Evolutionary conservation across 225 moss, liverwort and hornwort species (phyloP).

Genomic region (Physcomitrium patens): DNA sequence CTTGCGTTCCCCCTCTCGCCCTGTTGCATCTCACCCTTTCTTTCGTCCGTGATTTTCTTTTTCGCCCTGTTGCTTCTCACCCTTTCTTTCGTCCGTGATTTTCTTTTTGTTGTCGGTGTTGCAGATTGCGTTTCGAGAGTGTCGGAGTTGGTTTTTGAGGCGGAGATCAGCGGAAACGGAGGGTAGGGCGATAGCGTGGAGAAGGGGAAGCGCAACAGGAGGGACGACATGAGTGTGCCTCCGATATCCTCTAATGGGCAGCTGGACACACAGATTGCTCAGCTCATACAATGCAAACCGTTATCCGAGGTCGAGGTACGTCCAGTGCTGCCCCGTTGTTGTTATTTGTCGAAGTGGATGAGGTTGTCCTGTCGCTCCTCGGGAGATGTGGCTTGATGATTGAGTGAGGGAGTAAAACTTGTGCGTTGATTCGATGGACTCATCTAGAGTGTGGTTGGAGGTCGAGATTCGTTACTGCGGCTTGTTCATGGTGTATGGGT

Average conservation of each 20-base stretch:
- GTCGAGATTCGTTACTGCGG: background rate
- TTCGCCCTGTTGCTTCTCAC: constrained; percentile 2
- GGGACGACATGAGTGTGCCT: constrained; percentile 40
- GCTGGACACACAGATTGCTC: constrained; percentile 57
- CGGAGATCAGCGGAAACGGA: background rate
- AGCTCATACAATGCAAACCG: constrained; percentile 43
- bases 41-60: background rate
- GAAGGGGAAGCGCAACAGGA: background rate
- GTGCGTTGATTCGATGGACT: background rate
- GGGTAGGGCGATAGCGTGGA: background rate
- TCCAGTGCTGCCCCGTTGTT: background rate
- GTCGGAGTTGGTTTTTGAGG: background rate
- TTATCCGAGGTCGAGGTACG: constrained; percentile 39
- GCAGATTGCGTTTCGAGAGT: background rate
- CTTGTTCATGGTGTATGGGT: background rate
- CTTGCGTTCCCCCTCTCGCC: background rate
- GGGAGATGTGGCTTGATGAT: background rate
- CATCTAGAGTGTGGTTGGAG: background rate
- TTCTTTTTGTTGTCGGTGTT: background rate
- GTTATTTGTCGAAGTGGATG: background rate
- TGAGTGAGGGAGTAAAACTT: background rate
- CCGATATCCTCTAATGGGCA: constrained; percentile 54
- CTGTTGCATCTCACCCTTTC: background rate
- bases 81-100: background rate
- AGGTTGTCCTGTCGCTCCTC: background rate